phyloP scores from a whole-genome alignment of 768 basidiomycete species.

The Tulasnella sp. region DNA sequence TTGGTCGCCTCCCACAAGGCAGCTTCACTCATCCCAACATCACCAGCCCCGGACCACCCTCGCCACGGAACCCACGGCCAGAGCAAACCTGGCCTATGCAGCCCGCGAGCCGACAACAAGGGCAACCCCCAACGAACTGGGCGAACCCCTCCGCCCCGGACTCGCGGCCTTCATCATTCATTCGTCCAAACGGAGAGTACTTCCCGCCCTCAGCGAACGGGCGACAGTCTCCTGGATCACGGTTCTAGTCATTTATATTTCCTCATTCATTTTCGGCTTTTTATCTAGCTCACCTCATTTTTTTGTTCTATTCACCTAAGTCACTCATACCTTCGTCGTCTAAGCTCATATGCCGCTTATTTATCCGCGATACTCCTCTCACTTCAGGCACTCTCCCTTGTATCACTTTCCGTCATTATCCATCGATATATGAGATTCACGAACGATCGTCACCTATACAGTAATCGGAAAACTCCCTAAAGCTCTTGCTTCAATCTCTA shows the following conservation, averaged over 20 bases:
- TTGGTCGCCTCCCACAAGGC: not conserved
- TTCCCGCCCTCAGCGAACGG: slow-evolving; percentile 11
- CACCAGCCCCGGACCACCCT: slow-evolving; percentile 6
- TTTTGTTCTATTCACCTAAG: not conserved
- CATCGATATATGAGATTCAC: no score
- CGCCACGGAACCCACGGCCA: slow-evolving; percentile 8
- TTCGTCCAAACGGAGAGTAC: slow-evolving; percentile 9
- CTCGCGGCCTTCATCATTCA: slow-evolving; percentile 11
- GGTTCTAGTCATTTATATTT: slow-evolving; percentile 7
- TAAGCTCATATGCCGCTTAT: not conserved
- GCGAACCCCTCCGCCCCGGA: not conserved
- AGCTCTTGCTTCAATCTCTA: no score
- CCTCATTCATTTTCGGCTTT: not conserved
- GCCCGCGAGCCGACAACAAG: slow-evolving; percentile 4
- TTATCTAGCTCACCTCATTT: no score
- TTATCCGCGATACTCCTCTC: not conserved
- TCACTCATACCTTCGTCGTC: not conserved
- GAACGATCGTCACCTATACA: no score
- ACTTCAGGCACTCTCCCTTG: not conserved
- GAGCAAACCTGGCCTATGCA: slow-evolving; percentile 1
- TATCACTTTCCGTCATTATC: not conserved
- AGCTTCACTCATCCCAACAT: slow-evolving; percentile 5
- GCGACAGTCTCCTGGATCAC: slow-evolving; percentile 12
- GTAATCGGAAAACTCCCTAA: no score
- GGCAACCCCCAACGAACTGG: not conserved